Base-by-base conservation (phyloP, 306 rosid species). In the Malus sieversii region DNA sequence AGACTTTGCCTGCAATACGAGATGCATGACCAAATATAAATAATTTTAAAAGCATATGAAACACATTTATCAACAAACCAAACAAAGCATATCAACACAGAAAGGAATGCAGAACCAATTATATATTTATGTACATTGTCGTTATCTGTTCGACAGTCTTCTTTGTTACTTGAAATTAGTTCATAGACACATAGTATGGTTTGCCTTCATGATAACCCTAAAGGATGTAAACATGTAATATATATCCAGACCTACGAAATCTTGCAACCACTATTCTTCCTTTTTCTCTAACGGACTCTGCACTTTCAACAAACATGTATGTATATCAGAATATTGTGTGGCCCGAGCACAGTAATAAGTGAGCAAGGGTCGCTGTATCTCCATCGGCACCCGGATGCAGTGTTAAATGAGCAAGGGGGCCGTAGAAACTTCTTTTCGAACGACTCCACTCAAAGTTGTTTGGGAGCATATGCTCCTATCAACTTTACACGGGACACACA, bases 1-100 rank as follows among this genome's bases (percentile, higher is more conserved):
- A 53, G 83, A 75, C 79, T 82, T 95, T 13, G 91, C 98, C 97
- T 92, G 97, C 71, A 83, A 79, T 40, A 78, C 72, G 76, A 66
- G 71, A n/a, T 71, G 45, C 57, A 74, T 5, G 69, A 15, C 83
- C 73, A 84, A 58, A 60, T 66, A 46, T 30, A 67, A 61, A 16
- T 63, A 65, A 69, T 78, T 59, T 64, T 42, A 60, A 58, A 58
- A 85, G 75, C 57, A 74, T 19, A 77, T 53, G 75, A 68, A 71
- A 73, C 68, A 68, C 33, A 68, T 44, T 12, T 52, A 52, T 38
- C 59, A 35, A 52, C 65, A 35, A 20, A 70, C 30, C 4, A 46
- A 3, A 5, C 1, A 4, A 33, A 3, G 18, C 38, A 8, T 44
- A 12, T 35, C 52, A 15, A 51, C 23, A 19, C 27, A 11, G 12